A percentile compares a stretch with the other conserved stretches of the same genome.
Evolutionary conservation across 2,329 filamentous ascomycete genomes (phyloP).

Genomic region (Diaporthe vaccinii): DNA sequence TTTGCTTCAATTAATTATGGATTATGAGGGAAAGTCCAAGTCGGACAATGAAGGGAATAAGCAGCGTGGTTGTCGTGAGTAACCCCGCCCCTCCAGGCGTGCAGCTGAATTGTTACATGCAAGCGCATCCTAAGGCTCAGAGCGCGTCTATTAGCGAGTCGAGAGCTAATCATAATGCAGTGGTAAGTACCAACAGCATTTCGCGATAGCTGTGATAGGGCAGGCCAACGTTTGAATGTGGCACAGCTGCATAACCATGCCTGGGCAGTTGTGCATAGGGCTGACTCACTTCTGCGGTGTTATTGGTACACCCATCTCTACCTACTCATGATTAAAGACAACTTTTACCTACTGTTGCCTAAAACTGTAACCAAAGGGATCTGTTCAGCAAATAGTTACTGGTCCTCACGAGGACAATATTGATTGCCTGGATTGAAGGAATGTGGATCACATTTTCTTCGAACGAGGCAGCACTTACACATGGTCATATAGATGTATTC

Average conservation of each 20-base stretch:
- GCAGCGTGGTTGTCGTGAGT: background rate
- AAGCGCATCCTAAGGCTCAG: background rate
- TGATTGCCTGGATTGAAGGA: too few species aligned
- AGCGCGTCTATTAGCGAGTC: background rate
- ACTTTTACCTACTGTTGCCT: background rate
- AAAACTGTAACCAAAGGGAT: background rate
- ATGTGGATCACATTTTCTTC: too few species aligned
- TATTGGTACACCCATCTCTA: background rate
- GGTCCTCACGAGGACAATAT: background rate
- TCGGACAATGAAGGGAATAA: background rate
- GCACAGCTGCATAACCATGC: background rate
- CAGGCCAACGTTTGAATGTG: slow-evolving; percentile 1
- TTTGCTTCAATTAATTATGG: background rate
- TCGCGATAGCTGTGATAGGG: slow-evolving; percentile 3
- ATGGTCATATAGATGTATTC: too few species aligned
- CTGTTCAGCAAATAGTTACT: background rate
- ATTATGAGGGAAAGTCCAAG: background rate
- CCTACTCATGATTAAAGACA: background rate
- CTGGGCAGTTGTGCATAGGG: background rate
- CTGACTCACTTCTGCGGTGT: background rate
- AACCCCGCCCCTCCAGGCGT: background rate
- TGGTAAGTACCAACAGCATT: background rate
- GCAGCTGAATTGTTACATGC: background rate
- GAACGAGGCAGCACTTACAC: too few species aligned
- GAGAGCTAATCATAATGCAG: background rate